phyloP scores from a whole-genome alignment of 2,329 filamentous ascomycete species.

The Scolecobasidium constrictum region DNA sequence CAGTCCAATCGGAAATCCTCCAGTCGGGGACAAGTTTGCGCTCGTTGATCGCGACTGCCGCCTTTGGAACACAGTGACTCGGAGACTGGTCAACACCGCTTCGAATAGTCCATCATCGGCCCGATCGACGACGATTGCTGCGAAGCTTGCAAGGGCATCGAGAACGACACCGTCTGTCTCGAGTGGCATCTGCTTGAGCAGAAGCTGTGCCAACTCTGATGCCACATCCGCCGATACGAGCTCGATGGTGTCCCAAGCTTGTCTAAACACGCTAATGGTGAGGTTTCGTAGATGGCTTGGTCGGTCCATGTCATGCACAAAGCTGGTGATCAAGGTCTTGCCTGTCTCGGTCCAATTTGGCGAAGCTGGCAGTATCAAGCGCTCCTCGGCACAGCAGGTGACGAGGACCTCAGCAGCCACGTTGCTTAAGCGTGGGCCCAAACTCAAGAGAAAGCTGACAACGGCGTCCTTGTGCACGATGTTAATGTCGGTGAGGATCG shows the following conservation, averaged over 20 bases:
- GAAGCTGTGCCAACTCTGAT: conserved; percentile 46
- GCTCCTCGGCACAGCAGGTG: conserved; percentile 56
- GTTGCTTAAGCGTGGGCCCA: conserved; percentile 53
- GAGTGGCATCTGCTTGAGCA: conserved; percentile 49
- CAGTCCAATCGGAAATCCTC: neutral
- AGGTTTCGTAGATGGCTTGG: conserved; percentile 52
- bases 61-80: conserved; percentile 5
- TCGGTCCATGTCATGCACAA: conserved; percentile 51
- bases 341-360: conserved; percentile 56
- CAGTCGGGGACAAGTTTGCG: conserved; percentile 19
- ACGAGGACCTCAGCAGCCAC: conserved; percentile 53
- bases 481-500: conserved; percentile 27
- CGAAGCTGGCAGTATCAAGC: conserved; percentile 63
- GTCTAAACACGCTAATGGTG: conserved; percentile 48
- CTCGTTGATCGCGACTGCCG: conserved; percentile 14
- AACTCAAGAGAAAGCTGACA: conserved; percentile 53
- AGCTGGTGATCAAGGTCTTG: conserved; percentile 46
- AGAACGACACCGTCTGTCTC: conserved; percentile 58
- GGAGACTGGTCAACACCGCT: conserved; percentile 8
- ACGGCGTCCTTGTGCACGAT: conserved; percentile 56
- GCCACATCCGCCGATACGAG: conserved; percentile 50
- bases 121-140: conserved; percentile 52
- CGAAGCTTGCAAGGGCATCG: conserved; percentile 52
- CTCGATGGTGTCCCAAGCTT: conserved; percentile 38
- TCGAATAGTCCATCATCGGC: conserved; percentile 49